Conservation (phyloP, 306 rosid genomes). For the Fagus crenata region DNA sequence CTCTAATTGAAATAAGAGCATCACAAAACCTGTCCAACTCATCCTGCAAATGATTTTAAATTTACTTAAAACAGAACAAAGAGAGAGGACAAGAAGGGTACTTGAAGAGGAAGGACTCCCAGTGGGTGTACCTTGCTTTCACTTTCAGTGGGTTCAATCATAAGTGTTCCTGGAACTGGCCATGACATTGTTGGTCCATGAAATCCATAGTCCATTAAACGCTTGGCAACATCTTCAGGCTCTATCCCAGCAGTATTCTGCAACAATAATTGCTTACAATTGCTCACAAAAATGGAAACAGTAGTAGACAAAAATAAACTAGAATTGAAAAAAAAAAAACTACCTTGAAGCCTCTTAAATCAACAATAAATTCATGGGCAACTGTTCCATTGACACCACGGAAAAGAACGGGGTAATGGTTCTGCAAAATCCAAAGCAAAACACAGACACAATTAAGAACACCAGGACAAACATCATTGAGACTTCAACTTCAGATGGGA, state of each 20-base stretch:
- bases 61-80: constrained; percentile 22
- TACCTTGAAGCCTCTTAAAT: constrained; percentile 97
- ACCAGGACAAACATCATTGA: background rate
- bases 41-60: constrained; percentile 57
- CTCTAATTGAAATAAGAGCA: constrained; percentile 83
- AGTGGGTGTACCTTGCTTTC: constrained; percentile 81
- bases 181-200: constrained; percentile 99
- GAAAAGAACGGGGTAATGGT: constrained; percentile 82
- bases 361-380: constrained; percentile 95
- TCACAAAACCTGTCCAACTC: constrained; percentile 95
- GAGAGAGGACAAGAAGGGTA: background rate
- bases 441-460: constrained; percentile 25
- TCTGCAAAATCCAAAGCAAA: constrained; percentile 45
- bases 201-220: constrained; percentile 96
- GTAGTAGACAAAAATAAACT: constrained; percentile 7
- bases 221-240: constrained; percentile 95
- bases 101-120: constrained; percentile 10
- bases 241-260: constrained; percentile 90
- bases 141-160: constrained; percentile 99
- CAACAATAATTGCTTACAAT: constrained; percentile 29
- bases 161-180: constrained; percentile 99
- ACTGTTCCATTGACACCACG: constrained; percentile 97
- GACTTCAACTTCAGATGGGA: background rate
- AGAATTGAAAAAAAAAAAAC: constrained; percentile 19
- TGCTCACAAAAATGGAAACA: constrained; percentile 22